Evolutionary conservation across 805 yeast genomes (phyloP).

Genomic region (Diddensiella transvaalensis): DNA sequence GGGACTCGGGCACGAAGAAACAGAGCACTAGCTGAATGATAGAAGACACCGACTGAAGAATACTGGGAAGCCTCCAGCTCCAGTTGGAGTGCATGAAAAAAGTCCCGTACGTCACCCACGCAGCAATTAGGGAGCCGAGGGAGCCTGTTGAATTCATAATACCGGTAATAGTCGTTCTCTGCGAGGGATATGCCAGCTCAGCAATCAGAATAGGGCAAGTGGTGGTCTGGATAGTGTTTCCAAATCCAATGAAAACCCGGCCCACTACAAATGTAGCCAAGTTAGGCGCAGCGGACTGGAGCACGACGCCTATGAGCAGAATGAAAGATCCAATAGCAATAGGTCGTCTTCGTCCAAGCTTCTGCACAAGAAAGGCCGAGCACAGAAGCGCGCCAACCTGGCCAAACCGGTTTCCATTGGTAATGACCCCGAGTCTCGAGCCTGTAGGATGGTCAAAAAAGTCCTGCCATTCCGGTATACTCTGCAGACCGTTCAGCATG

Average conservation of each 20-base stretch:
- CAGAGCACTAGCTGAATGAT: conserved; percentile 48
- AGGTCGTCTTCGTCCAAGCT: conserved; percentile 59
- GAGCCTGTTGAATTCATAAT: conserved; percentile 9
- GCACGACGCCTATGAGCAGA: conserved; percentile 57
- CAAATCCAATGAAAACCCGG: conserved; percentile 49
- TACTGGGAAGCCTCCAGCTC: conserved; percentile 74
- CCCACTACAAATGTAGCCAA: conserved; percentile 53
- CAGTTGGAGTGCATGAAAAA: conserved; percentile 44
- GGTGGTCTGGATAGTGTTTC: conserved; percentile 41
- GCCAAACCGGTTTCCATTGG: conserved; percentile 6
- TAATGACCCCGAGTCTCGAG: background rate
- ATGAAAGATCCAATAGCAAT: conserved; percentile 51
- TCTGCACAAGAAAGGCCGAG: conserved; percentile 47
- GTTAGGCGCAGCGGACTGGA: conserved; percentile 35
- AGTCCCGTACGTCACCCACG: conserved; percentile 14
- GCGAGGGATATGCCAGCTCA: conserved; percentile 39
- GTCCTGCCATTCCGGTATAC: conserved; percentile 24
- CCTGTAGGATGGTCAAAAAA: background rate
- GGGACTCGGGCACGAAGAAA: conserved; percentile 75
- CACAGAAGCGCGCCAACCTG: background rate
- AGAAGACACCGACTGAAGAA: conserved; percentile 61
- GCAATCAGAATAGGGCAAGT: conserved; percentile 49
- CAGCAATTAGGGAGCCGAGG: conserved; percentile 35
- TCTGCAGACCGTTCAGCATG: conserved; percentile 22
- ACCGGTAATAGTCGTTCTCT: conserved; percentile 15